These are phyloP conservation scores for Globisporangium irregulare DNA, from an alignment of 352 stramenopile species.

Conservation along the genomic window DNA sequence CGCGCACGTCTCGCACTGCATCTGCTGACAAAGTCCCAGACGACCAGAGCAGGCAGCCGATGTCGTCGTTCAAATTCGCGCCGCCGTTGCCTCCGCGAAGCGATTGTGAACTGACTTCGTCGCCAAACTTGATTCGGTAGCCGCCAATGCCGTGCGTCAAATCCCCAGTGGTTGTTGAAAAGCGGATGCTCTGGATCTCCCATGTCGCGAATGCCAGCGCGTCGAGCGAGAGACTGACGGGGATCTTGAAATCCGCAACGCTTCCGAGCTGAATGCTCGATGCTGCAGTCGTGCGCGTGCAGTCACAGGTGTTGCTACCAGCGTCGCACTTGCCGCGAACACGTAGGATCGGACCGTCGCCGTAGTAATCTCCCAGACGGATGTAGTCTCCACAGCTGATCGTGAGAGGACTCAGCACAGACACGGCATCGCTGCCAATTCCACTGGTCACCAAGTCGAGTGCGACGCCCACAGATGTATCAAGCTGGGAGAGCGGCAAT, in stretches of 20 bases:
- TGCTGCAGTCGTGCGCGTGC: slow-evolving; percentile 21
- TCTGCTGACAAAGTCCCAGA: slow-evolving; percentile 45
- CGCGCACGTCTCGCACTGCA: slow-evolving; percentile 37
- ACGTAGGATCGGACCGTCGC: slow-evolving; percentile 42
- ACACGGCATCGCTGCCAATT: slow-evolving; percentile 31
- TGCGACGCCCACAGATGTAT: slow-evolving; percentile 43
- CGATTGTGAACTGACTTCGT: slow-evolving; percentile 84
- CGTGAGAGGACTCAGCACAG: slow-evolving; percentile 26
- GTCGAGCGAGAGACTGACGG: slow-evolving; percentile 45
- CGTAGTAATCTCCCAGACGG: slow-evolving; percentile 47
- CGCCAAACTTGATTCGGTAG: slow-evolving; percentile 89
- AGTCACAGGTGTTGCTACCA: slow-evolving; percentile 39
- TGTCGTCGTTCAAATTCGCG: slow-evolving; percentile 65
- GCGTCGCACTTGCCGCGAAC: slow-evolving; percentile 59
- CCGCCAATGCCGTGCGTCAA: slow-evolving; percentile 62
- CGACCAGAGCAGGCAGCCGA: slow-evolving; percentile 76
- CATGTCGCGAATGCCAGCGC: slow-evolving; percentile 44
- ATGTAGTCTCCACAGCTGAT: slow-evolving; percentile 72
- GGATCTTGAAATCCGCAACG: slow-evolving; percentile 30
- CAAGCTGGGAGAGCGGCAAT: slow-evolving; percentile 53
- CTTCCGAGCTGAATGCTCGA: slow-evolving; percentile 43
- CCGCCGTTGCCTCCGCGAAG: slow-evolving; percentile 70
- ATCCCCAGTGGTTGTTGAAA: slow-evolving; percentile 29
- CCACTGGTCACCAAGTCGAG: slow-evolving; percentile 31
- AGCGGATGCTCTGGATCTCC: slow-evolving; percentile 67